These are phyloP conservation scores for Suillus ampliporus DNA, from an alignment of 768 basidiomycete genomes.

Conservation along the genomic window DNA sequence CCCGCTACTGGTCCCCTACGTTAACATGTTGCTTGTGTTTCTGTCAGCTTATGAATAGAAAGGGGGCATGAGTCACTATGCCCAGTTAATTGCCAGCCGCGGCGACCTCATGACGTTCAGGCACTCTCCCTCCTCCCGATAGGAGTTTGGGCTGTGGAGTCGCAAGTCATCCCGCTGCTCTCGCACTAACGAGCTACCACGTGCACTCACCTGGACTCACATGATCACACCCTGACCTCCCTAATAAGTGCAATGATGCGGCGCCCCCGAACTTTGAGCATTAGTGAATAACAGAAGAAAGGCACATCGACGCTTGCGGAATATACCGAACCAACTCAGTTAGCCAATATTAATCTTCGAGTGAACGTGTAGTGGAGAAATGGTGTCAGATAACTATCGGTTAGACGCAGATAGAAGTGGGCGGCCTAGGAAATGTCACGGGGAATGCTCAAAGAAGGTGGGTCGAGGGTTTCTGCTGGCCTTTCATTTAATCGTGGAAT, in stretches of 20 bases:
- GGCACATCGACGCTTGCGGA: conserved; percentile 18
- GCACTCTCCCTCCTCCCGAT: neutral
- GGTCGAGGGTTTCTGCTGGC: neutral
- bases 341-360: conserved; percentile 33
- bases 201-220: neutral
- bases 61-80: neutral
- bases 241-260: neutral
- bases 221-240: neutral
- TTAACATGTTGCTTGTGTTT: neutral
- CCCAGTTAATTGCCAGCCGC: neutral
- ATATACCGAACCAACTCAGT: conserved; percentile 22
- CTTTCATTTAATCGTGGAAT: neutral
- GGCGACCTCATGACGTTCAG: conserved; percentile 2
- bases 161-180: neutral
- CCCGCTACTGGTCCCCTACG: no score
- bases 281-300: neutral
- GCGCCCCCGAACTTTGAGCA: neutral
- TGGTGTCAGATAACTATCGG: conserved; percentile 27
- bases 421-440: conserved; percentile 5
- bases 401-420: conserved; percentile 21
- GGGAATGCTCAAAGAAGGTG: neutral
- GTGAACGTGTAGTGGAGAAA: conserved; percentile 39
- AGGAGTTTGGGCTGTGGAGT: neutral
- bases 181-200: neutral
- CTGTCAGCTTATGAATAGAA: conserved; percentile 1